A percentile compares a stretch with the other conserved stretches of the same genome.
These are phyloP conservation scores for Dryadomyces quercivorus DNA, from an alignment of 2,329 filamentous ascomycete species.

Conservation along the genomic window DNA sequence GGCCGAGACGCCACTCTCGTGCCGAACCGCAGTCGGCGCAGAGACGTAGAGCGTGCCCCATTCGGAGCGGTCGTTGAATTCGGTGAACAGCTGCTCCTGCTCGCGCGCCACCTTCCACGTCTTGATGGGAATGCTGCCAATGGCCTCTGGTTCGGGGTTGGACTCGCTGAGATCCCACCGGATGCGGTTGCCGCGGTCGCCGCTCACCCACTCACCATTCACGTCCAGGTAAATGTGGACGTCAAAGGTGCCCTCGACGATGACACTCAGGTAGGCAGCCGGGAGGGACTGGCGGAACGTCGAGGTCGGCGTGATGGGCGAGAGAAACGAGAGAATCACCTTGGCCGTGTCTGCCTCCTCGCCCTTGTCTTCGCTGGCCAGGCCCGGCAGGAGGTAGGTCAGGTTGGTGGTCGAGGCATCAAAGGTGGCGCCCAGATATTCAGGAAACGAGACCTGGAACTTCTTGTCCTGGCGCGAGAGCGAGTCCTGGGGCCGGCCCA, in stretches of 20 bases:
- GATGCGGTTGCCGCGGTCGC: constrained; percentile 55
- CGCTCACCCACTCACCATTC: constrained; percentile 74
- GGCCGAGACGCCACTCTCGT: constrained; percentile 60
- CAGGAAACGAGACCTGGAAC: constrained; percentile 28
- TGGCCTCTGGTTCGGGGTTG: constrained; percentile 19
- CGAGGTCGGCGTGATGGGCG: constrained; percentile 69
- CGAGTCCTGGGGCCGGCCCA: constrained; percentile 40
- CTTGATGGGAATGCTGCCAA: constrained; percentile 32
- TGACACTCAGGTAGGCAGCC: constrained; percentile 65
- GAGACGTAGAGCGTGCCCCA: constrained; percentile 76
- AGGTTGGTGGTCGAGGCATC: constrained; percentile 19
- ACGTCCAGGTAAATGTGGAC: constrained; percentile 55
- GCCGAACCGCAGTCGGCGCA: constrained; percentile 51
- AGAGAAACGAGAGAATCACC: constrained; percentile 46
- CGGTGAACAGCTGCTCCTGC: constrained; percentile 59
- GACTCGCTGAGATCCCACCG: constrained; percentile 51
- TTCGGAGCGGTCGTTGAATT: constrained; percentile 62
- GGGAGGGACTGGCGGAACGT: constrained; percentile 71
- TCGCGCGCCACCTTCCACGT: constrained; percentile 52
- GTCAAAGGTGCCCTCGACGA: constrained; percentile 54
- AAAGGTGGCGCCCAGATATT: constrained; percentile 14
- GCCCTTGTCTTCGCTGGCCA: constrained; percentile 7
- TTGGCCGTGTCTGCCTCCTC: constrained; percentile 18
- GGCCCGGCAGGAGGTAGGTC: constrained; percentile 27
- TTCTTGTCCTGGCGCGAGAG: constrained; percentile 19